Conservation (phyloP, 768 basidiomycete species). For the Lyophyllum decastes region DNA sequence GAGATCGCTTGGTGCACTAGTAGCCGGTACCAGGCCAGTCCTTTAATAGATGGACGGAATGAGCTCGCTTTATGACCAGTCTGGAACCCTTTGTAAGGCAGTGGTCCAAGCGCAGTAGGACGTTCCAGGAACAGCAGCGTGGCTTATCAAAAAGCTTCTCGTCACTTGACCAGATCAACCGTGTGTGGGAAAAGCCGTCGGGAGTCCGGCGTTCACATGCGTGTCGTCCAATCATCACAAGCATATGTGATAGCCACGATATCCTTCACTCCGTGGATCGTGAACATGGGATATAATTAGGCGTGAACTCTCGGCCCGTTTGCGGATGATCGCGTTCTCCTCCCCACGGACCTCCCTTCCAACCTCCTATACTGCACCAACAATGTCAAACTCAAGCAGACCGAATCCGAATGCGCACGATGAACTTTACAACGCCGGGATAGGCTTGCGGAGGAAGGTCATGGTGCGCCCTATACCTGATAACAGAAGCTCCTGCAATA, state of each 20-base stretch:
- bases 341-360: not conserved
- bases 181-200: not conserved
- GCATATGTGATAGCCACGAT: not conserved
- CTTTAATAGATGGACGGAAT: too few relatives aligned
- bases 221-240: not conserved
- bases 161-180: not conserved
- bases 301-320: not conserved
- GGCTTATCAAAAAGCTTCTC: not conserved
- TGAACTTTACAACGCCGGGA: constrained; percentile 44
- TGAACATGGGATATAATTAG: not conserved
- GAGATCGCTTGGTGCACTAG: too few relatives aligned
- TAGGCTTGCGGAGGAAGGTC: constrained; percentile 39
- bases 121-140: too few relatives aligned
- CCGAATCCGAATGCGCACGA: constrained; percentile 38
- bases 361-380: not conserved
- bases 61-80: too few relatives aligned
- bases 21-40: too few relatives aligned
- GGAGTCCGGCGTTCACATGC: not conserved
- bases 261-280: not conserved
- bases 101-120: too few relatives aligned
- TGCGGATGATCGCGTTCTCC: not conserved
- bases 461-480: constrained; percentile 32
- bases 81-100: too few relatives aligned
- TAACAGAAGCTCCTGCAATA: not conserved
- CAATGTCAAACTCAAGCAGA: constrained; percentile 23